Conservation (phyloP, 306 rosid species). For the Datisca glomerata region DNA sequence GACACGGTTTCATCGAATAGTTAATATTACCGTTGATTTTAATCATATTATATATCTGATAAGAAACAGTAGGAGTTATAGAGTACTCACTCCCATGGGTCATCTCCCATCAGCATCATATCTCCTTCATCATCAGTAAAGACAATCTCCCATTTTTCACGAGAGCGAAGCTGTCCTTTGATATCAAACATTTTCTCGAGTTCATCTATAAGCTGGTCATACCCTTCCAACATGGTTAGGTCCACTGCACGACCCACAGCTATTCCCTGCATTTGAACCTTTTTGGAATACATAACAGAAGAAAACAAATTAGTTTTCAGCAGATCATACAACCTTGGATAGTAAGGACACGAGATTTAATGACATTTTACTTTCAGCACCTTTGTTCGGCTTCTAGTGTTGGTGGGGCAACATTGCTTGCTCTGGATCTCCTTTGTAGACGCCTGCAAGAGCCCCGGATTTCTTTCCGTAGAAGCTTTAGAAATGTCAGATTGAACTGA, state of each 20-base stretch:
- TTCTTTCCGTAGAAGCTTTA: slow-evolving; percentile 37
- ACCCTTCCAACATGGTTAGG: slow-evolving; percentile 64
- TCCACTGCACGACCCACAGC: slow-evolving; percentile 98
- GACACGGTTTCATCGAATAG: slow-evolving; percentile 5
- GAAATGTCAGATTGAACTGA: slow-evolving; percentile 34
- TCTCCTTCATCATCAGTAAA: slow-evolving; percentile 93
- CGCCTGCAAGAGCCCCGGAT: slow-evolving; percentile 27
- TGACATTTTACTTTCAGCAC: slow-evolving; percentile 20
- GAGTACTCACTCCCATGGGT: slow-evolving; percentile 74
- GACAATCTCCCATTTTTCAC: slow-evolving; percentile 66
- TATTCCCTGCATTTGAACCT: slow-evolving; percentile 97
- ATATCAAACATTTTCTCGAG: slow-evolving; percentile 82
- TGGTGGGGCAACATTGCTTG: slow-evolving; percentile 42
- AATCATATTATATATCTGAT: too few relatives aligned
- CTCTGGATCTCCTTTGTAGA: slow-evolving; percentile 40
- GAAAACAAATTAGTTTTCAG: slow-evolving; percentile 4
- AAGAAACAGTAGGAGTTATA: too few relatives aligned
- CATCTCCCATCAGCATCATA: slow-evolving; percentile 81
- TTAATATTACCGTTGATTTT: neutral
- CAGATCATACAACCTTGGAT: neutral
- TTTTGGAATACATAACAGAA: slow-evolving; percentile 13
- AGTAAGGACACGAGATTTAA: neutral
- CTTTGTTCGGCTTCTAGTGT: slow-evolving; percentile 81
- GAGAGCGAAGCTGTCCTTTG: slow-evolving; percentile 55
- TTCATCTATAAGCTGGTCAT: slow-evolving; percentile 63